phyloP scores from a whole-genome alignment of 768 basidiomycete genomes.

The Rhizopogon salebrosus region DNA sequence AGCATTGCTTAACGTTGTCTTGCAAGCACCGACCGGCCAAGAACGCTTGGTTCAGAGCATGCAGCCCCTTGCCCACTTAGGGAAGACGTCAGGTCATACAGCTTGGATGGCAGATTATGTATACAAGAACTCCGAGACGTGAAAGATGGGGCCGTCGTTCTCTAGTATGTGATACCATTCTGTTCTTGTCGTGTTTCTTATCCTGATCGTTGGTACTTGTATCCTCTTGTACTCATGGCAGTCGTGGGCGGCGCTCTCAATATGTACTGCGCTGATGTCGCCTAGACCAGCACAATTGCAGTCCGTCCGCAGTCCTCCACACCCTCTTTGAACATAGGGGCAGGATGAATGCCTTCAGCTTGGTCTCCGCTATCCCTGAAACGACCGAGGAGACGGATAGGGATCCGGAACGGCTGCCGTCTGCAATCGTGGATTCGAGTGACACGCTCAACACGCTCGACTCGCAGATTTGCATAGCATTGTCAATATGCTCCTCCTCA shows the following conservation, averaged over 20 bases:
- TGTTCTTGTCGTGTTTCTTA: too few species aligned
- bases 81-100: too few species aligned
- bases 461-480: constrained; percentile 33
- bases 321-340: constrained; percentile 45
- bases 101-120: too few species aligned
- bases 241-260: constrained; percentile 45
- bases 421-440: constrained; percentile 21
- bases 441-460: constrained; percentile 26
- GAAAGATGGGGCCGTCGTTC: too few species aligned
- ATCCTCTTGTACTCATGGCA: too few species aligned
- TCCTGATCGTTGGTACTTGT: too few species aligned
- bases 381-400: constrained; percentile 19
- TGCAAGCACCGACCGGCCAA: too few species aligned
- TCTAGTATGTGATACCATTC: too few species aligned
- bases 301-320: constrained; percentile 49
- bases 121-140: too few species aligned
- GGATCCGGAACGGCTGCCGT: constrained; percentile 20
- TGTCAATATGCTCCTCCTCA: constrained; percentile 45
- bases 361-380: constrained; percentile 18
- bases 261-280: constrained; percentile 45
- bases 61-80: too few species aligned
- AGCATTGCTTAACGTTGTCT: too few species aligned
- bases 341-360: constrained; percentile 21
- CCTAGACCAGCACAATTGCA: constrained; percentile 27
- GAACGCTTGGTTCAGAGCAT: too few species aligned